Evolutionary conservation across 2,329 filamentous ascomycete genomes (phyloP), one percentile per base, ranked within the genome.

Genomic region (Kalaharituber pfeilii): DNA sequence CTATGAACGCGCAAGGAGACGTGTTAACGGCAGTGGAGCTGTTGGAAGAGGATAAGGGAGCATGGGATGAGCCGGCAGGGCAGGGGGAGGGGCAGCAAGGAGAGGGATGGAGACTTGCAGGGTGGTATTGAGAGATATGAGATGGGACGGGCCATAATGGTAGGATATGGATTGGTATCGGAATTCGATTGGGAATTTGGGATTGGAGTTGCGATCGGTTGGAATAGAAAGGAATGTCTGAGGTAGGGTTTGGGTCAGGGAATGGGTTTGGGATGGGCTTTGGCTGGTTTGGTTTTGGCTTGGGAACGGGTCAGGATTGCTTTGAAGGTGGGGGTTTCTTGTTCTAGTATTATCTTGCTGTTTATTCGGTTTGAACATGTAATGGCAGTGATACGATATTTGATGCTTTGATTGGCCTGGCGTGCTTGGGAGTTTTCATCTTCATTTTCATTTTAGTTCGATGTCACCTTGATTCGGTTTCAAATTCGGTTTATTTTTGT

Each of bases 11-110:
- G 13, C 56, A 54, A 18, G 62, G 62, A 28, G 55, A 45, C 30
- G 56, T 64, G 27, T 50, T 55, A 13, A 52, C 56, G 30, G 62
- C 62, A 13, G 51, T 64, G 30, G 61, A 64, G 50, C 54, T 62
- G 54, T 50, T 64, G 26, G 62, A 63, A 42, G 61, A 63, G 29
- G 62, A 63, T 53, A 60, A 53, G 29, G 52, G 55, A 28, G 54
- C 52, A 18, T 64, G 61, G 61, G 42, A 51, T 36, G 33, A 53
- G 54, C 2, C n/a, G 18, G n/a, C 3, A 4, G 24, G 42, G 42
- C 18, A 13, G 18, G 18, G 42, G n/a, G 30, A 36, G 9, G n/a
- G n/a, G n/a, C 9, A 9, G 30, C n/a, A 25, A 22, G 24, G 42
- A 20, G 42, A 47, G 42, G 24, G 42, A 22, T 47, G 42, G 42